Evolutionary conservation across 371 early-diverging fungal genomes (phyloP).

Genomic region (Mucor circinelloides): DNA sequence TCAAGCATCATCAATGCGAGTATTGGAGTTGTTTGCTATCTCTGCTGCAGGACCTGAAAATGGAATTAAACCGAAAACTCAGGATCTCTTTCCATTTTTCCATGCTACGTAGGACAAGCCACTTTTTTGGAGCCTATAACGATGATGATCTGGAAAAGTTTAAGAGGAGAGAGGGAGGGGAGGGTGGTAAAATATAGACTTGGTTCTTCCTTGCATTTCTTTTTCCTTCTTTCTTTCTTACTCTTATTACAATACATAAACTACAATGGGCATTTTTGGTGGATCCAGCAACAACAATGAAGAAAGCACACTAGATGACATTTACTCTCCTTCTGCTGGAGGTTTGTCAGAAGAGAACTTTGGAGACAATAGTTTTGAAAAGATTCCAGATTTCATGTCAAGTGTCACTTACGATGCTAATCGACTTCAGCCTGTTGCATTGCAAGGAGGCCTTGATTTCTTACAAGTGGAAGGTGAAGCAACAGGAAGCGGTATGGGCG

Average conservation of each 20-base stretch:
- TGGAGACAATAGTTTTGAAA: constrained; percentile 47
- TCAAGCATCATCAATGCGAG: too few relatives aligned
- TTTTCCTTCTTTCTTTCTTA: constrained; percentile 8
- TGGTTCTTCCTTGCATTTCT: constrained; percentile 1
- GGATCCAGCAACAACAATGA: constrained; percentile 10
- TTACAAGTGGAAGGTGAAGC: constrained; percentile 50
- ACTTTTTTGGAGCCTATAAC: neutral
- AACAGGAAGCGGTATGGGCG: constrained; percentile 30
- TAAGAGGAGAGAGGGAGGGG: neutral
- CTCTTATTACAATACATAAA: neutral
- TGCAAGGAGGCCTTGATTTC: constrained; percentile 66
- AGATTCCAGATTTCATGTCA: constrained; percentile 60
- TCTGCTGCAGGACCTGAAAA: too few relatives aligned
- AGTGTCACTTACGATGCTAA: constrained; percentile 51
- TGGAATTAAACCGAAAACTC: too few relatives aligned
- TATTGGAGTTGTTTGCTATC: too few relatives aligned
- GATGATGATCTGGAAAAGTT: neutral
- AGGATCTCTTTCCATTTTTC: neutral
- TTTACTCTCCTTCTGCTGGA: constrained; percentile 35
- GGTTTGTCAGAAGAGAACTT: constrained; percentile 18
- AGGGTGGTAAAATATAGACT: neutral
- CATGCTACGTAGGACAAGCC: neutral
- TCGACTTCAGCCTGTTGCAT: constrained; percentile 61
- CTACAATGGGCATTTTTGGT: constrained; percentile 17
- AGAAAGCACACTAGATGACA: constrained; percentile 18